Base-by-base conservation (phyloP, 345 rosid genomes). In the Toxicodendron radicans region DNA sequence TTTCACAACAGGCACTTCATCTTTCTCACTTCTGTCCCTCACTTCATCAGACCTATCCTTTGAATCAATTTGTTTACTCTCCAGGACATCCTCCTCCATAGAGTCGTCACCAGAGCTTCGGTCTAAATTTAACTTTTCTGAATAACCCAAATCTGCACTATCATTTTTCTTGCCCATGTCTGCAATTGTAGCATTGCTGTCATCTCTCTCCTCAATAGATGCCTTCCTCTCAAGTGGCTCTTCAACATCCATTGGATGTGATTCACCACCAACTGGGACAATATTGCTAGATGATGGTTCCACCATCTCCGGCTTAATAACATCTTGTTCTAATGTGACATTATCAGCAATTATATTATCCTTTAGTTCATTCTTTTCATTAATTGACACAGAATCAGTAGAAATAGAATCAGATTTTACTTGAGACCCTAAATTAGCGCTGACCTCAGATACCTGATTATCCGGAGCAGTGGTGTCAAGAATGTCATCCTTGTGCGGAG, bases 401-500 rank as follows among this genome's bases (percentile, higher is more conserved):
- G 92, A 85, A 90, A 96, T 82, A 89, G 97, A 89, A 91, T 90
- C 95, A 90, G 92, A 96, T 90, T 90, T 93, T 93, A 92, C 95
- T 92, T 86, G 97, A 89, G 83, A 86, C 91, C 97, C 99, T 88
- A 90, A 83, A 85, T 70, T 85, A 75, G 92, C 87, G 97, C 85
- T 96, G 91, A 93, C 98, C 92, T 90, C 97, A 83, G 98, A 88
- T 96, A 96, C 99, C 99, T 93, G 98, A 90, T 87, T 87, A 72
- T 75, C 79, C 32, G 79, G 83, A 72, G 97, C 81, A 93, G 97
- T 78, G 35, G 79, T 63, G 74, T 83, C 91, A 76, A 64, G 81
- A 86, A 68, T 12, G 79, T 78, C 86, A 80, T 85, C 88, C 70
- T 87, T 79, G 58, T 68, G 82, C 17, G 41, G 75, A 83, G 88